Evolutionary conservation across 257 asterid genomes (phyloP), one percentile per base, ranked within the genome.

Genomic region (Avicennia marina): DNA sequence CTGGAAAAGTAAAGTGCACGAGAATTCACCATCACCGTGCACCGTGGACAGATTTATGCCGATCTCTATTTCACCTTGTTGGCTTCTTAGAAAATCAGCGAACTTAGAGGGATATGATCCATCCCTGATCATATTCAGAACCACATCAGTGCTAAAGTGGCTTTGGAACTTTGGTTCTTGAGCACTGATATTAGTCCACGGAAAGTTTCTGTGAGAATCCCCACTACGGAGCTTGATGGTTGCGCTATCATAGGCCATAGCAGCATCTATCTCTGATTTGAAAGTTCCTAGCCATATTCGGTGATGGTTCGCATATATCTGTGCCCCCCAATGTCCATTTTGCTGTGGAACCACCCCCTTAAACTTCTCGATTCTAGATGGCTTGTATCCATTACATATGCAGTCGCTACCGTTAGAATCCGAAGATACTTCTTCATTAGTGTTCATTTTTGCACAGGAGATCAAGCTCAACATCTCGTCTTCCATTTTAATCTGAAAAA

Each of bases 231-330:
- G 83, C 62, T 75, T 84, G 34, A 80, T 81, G 46, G 95, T 78
- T 0, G 95, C 95, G 22, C 94, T 91, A 11, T 91, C 96, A 38
- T 91, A 88, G 1, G 98, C 98, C 87, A 67, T 80, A 1, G 98
- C 98, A 0, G 96, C 96, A 6, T 81, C 95, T 0, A 6, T 52
- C 55, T 91, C 90, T 0, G 96, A 81, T 22, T 85, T 79, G 57
- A 90, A 90, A 0, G 96, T 90, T 0, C 96, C 98, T 0, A 85
- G 81, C 98, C 97, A 88, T 32, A 88, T 63, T 0, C 95, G 64
- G 4, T 75, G 81, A 20, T 88, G 95, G 60, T 83, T 75, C 2
- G 86, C 75, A 41, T 88, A 88, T 9, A 91, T 85, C 19, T 88
- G 95, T 0, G 96, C 96, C 0, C 95, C 96, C 93, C 95, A 91